Conservation (phyloP, 768 basidiomycete genomes). For the Chalciporus sphaerocephalus region DNA sequence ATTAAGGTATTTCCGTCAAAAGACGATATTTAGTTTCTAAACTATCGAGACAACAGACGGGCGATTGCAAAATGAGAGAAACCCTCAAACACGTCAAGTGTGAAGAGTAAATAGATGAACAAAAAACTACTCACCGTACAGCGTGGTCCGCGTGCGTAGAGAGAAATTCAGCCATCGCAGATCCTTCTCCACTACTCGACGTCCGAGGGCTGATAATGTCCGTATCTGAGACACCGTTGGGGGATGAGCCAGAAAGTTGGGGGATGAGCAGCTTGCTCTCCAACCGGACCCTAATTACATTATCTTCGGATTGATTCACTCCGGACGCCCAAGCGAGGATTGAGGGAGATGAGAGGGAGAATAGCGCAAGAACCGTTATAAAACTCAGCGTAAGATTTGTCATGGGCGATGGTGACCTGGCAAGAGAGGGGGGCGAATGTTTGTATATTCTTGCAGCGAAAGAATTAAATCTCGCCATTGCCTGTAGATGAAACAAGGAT, state of each 20-base stretch:
- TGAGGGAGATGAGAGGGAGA: constrained; percentile 16
- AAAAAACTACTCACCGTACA: constrained; percentile 14
- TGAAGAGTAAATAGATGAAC: neutral
- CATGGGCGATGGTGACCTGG: constrained; percentile 1
- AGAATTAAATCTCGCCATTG: no score
- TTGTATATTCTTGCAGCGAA: no score
- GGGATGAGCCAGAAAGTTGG: neutral
- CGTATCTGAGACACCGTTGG: neutral
- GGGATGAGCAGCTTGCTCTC: constrained; percentile 17
- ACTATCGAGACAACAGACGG: neutral
- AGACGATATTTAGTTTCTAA: neutral
- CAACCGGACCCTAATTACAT: constrained; percentile 20
- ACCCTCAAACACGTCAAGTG: neutral
- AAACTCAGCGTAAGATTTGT: constrained; percentile 18
- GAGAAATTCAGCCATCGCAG: constrained; percentile 11
- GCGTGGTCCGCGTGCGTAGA: constrained; percentile 12
- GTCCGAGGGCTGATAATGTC: neutral
- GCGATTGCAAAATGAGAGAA: neutral
- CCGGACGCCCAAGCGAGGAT: neutral
- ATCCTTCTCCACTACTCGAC: constrained; percentile 1
- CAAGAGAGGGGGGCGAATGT: constrained; percentile 1
- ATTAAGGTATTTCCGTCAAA: constrained; percentile 38
- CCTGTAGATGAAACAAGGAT: no score
- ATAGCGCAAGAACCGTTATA: constrained; percentile 9
- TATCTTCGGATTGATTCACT: neutral